These are phyloP conservation scores for Pythium rishiriense DNA, from an alignment of 352 stramenopile species.

Conservation along the genomic window DNA sequence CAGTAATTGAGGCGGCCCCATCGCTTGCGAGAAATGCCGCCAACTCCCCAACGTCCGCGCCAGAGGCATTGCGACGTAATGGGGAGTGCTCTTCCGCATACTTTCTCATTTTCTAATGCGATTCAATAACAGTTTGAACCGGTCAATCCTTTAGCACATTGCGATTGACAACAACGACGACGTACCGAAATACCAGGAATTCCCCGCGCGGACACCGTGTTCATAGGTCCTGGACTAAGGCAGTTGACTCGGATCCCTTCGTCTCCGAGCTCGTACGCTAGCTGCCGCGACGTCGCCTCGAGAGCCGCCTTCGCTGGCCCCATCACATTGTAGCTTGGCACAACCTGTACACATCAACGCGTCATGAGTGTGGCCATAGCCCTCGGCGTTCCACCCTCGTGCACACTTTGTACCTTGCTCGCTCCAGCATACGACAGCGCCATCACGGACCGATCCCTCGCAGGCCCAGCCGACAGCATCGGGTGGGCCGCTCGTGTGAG, in stretches of 20 bases:
- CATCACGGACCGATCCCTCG: conserved; percentile 73
- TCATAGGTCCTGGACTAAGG: conserved; percentile 88
- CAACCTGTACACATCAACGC: conserved; percentile 37
- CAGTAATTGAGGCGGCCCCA: conserved; percentile 74
- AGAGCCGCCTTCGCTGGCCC: conserved; percentile 90
- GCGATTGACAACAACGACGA: background rate
- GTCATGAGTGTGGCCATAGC: background rate
- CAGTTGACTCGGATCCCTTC: conserved; percentile 89
- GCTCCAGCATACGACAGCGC: conserved; percentile 88
- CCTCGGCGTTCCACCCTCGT: background rate
- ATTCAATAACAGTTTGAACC: background rate
- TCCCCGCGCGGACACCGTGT: conserved; percentile 88
- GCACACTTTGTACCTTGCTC: conserved; percentile 51
- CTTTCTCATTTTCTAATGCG: conserved; percentile 71
- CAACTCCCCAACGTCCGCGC: conserved; percentile 74
- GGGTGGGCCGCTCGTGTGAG: conserved; percentile 67
- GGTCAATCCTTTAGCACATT: background rate
- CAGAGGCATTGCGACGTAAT: conserved; percentile 70
- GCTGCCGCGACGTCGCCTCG: conserved; percentile 77
- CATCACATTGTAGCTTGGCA: conserved; percentile 93
- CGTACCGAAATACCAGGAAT: conserved; percentile 85
- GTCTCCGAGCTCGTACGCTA: conserved; percentile 80
- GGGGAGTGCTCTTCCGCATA: conserved; percentile 66
- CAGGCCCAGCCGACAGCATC: conserved; percentile 34
- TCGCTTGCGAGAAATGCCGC: conserved; percentile 83